Evolutionary conservation across 2,329 filamentous ascomycete species (phyloP), one percentile per base, ranked within the genome.

Genomic region (Talaromyces marneffei): DNA sequence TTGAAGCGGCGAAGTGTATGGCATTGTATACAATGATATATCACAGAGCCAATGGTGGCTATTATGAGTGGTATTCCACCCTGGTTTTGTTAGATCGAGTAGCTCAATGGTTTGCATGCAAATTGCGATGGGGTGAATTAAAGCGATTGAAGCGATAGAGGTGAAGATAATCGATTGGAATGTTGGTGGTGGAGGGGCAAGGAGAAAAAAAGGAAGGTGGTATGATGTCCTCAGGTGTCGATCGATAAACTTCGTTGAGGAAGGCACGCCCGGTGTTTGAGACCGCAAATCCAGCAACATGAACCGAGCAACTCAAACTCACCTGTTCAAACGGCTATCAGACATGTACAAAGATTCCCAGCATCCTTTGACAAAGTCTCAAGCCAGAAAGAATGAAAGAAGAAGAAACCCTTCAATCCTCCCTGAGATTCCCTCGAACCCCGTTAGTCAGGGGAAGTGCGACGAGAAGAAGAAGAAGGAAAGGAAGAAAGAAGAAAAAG

Each of bases 1-100:
- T 16, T 55, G 52, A 55, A 55, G 39, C 29, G 60, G 60, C 48
- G 60, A 62, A 8, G 60, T 62, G 55, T 62, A 62, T n/a, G 60
- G 60, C 60, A 62, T 62, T 35, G 44, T 53, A 25, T 55, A 55
- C 52, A 40, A 55, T 40, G 52, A 27, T 37, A 27, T 37, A 39
- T 55, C 52, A 40, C 52, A 40, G 35, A 40, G 35, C 33, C 35
- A n/a, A n/a, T n/a, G 20, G 33, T 40, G 52, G 52, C 33, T 55
- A 29, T 23, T 18, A 39, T 40, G 33, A 39, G 52, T 55, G 33
- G 46, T 35, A n/a, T 40, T 29, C 33, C 46, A 59, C 44, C 33
- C 42, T 58, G 42, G 12, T 44, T 23, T 18, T 16, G 52, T 39
- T 25, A 54, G 52, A n/a, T n/a, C n/a, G n/a, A n/a, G n/a, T n/a